Conservation (phyloP, 345 rosid species). For the Mallotus nudiflorus region DNA sequence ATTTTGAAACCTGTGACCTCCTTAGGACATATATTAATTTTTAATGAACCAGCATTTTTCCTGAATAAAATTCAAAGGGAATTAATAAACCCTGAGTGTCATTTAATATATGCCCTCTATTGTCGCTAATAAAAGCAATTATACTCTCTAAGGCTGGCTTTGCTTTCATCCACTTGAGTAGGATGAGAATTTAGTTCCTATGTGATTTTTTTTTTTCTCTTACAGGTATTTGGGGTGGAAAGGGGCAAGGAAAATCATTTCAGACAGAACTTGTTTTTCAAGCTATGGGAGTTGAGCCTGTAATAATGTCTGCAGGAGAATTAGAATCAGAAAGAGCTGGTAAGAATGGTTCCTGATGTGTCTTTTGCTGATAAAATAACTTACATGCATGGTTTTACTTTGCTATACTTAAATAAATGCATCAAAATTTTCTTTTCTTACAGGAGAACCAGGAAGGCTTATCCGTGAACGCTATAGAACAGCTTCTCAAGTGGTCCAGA, state of each 20-base stretch:
- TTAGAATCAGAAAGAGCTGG: slow-evolving; percentile 95
- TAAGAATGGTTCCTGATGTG: slow-evolving; percentile 30
- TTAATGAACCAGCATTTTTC: neutral
- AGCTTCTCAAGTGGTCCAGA: slow-evolving; percentile 98
- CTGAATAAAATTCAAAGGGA: neutral
- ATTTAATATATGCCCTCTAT: neutral
- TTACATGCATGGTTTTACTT: neutral
- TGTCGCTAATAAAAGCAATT: slow-evolving; percentile 5
- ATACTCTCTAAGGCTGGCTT: neutral
- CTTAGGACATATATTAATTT: neutral
- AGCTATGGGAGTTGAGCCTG: slow-evolving; percentile 88
- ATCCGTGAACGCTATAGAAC: slow-evolving; percentile 93
- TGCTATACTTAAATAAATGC: neutral
- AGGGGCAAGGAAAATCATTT: slow-evolving; percentile 96
- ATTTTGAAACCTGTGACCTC: neutral
- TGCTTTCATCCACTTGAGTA: neutral
- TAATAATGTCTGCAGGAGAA: slow-evolving; percentile 96
- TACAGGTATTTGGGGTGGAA: slow-evolving; percentile 97
- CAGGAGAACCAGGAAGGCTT: slow-evolving; percentile 92
- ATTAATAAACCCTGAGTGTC: neutral
- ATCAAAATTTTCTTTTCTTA: slow-evolving; percentile 9
- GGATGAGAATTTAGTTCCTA: neutral
- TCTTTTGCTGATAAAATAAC: neutral
- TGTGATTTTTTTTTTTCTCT: slow-evolving; percentile 1
- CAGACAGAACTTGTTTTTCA: slow-evolving; percentile 94